phyloP scores from a whole-genome alignment of 768 basidiomycete species.

The Tylopilus balloui region DNA sequence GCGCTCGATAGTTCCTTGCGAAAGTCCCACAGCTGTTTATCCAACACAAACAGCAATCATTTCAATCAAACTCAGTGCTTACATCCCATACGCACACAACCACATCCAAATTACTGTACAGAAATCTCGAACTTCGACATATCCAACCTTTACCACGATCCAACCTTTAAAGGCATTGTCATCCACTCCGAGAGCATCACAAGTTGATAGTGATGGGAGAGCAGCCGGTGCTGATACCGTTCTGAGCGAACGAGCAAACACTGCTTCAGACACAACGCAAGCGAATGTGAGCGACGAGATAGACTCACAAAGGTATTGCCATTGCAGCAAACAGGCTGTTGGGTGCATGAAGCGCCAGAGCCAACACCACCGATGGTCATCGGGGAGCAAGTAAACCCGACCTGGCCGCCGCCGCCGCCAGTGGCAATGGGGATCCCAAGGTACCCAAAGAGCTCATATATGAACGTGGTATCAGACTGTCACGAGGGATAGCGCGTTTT shows the following conservation, averaged over 20 bases:
- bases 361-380: not conserved
- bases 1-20: no score
- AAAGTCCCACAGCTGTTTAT: no score
- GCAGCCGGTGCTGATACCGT: slow-evolving; percentile 1
- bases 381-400: slow-evolving; percentile 1
- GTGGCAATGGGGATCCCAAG: not conserved
- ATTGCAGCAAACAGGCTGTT: slow-evolving; percentile 2
- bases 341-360: not conserved
- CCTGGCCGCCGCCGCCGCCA: not conserved
- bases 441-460: not conserved
- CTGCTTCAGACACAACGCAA: not conserved
- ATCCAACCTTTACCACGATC: not conserved
- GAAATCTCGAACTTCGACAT: not conserved
- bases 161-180: not conserved
- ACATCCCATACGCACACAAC: not conserved
- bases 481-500: not conserved
- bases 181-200: not conserved
- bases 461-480: not conserved
- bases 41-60: no score
- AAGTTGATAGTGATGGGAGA: not conserved
- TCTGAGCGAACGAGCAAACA: not conserved
- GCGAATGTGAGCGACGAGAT: not conserved
- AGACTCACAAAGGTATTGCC: not conserved
- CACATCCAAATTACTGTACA: not conserved
- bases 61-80: not conserved